Evolutionary conservation across 345 rosid genomes (phyloP).

Genomic region (Erysimum cheiranthoides): DNA sequence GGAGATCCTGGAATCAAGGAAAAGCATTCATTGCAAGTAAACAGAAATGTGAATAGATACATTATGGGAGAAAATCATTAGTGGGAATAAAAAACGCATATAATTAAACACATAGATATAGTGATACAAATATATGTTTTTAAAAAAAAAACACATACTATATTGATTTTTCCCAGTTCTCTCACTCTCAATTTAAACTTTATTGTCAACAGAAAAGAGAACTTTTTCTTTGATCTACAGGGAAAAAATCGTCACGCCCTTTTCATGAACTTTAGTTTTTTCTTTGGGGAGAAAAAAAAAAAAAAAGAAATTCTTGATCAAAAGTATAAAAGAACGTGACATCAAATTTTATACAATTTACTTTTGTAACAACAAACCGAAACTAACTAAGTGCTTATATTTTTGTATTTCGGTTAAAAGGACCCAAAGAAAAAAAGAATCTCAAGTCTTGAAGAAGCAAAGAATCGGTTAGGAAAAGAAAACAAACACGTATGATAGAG

Average conservation of each 20-base stretch:
- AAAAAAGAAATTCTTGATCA: constrained; percentile 4
- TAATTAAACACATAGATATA: neutral
- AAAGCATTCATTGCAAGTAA: constrained; percentile 31
- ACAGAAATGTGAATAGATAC: constrained; percentile 29
- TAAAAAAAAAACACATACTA: neutral
- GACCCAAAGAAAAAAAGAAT: constrained; percentile 5
- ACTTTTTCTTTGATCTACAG: constrained; percentile 17
- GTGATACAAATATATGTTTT: neutral
- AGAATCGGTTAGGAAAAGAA: constrained; percentile 31
- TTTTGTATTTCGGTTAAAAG: constrained; percentile 17
- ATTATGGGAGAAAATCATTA: neutral
- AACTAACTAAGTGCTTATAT: constrained; percentile 33
- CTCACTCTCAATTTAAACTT: constrained; percentile 10
- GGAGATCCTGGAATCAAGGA: constrained; percentile 39
- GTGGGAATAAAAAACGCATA: neutral
- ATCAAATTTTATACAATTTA: constrained; percentile 26
- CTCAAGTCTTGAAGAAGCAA: constrained; percentile 41
- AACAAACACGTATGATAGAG: neutral
- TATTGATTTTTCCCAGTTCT: neutral
- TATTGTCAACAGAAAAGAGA: constrained; percentile 9
- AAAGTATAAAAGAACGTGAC: constrained; percentile 43
- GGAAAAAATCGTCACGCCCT: constrained; percentile 21
- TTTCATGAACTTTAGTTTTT: constrained; percentile 34
- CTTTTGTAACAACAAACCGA: constrained; percentile 36
- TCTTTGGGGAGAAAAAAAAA: neutral